Conservation (phyloP, 306 rosid species). For the Ziziphus jujuba region DNA sequence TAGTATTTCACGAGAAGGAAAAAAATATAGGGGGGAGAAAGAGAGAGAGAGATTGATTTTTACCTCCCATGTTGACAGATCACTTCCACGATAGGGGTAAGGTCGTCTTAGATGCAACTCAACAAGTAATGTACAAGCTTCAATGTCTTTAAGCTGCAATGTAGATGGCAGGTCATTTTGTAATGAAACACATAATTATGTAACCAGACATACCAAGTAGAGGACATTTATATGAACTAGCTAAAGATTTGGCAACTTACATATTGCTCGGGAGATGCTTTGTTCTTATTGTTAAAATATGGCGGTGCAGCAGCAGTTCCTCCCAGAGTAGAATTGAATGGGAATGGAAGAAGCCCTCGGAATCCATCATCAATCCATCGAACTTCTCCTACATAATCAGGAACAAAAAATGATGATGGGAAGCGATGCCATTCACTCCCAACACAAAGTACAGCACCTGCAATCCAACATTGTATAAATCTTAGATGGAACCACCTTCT, state of each 20-base stretch:
- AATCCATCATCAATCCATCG: conserved; percentile 96
- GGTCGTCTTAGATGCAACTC: conserved; percentile 92
- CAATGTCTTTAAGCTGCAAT: conserved; percentile 67
- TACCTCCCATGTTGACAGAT: conserved; percentile 89
- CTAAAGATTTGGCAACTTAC: conserved; percentile 31
- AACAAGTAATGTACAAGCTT: conserved; percentile 79
- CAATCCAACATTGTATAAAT: conserved; percentile 7
- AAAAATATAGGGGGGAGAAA: not conserved
- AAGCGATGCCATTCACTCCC: conserved; percentile 98
- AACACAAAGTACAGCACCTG: conserved; percentile 83
- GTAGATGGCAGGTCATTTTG: conserved; percentile 6
- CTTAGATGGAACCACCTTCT: not conserved
- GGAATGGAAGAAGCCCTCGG: conserved; percentile 89
- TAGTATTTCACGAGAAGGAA: conserved; percentile 3
- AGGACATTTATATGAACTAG: conserved; percentile 6
- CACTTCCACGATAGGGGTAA: conserved; percentile 78
- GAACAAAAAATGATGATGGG: conserved; percentile 91
- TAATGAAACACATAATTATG: not conserved
- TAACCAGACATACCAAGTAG: not conserved
- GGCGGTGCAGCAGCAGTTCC: conserved; percentile 92
- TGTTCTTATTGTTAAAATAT: conserved; percentile 80
- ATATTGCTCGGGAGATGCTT: conserved; percentile 75
- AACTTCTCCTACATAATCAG: conserved; percentile 73
- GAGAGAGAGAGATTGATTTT: conserved; percentile 1
- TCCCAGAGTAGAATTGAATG: conserved; percentile 82